These are phyloP conservation scores for Takashimella tepidaria DNA, from an alignment of 1,284 basidiomycete species.

Conservation along the genomic window DNA sequence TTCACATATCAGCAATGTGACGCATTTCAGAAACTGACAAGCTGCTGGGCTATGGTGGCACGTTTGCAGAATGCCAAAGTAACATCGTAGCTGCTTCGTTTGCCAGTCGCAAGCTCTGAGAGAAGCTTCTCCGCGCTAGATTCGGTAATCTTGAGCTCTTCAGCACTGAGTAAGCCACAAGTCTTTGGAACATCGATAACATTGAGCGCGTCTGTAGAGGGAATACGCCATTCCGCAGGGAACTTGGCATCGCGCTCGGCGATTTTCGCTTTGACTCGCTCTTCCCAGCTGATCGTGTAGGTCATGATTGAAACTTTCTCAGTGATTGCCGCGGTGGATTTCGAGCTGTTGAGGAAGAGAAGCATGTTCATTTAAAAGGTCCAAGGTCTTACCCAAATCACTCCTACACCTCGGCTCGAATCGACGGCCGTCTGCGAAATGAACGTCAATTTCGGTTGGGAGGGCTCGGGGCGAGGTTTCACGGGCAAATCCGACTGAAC, in stretches of 20 bases:
- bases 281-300: neutral
- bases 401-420: no score
- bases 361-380: no score
- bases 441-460: neutral
- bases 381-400: no score
- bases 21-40: slow-evolving; percentile 55
- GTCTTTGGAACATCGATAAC: slow-evolving; percentile 57
- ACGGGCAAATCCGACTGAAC: no score
- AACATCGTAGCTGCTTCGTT: slow-evolving; percentile 23
- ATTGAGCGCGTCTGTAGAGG: slow-evolving; percentile 24
- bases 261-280: neutral
- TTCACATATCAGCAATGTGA: neutral
- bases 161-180: slow-evolving; percentile 57
- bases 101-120: slow-evolving; percentile 16
- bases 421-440: no score
- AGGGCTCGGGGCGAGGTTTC: no score
- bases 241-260: slow-evolving; percentile 1
- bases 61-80: slow-evolving; percentile 62
- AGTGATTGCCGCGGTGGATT: no score
- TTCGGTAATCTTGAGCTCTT: slow-evolving; percentile 64
- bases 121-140: slow-evolving; percentile 35
- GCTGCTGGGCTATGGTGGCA: slow-evolving; percentile 72
- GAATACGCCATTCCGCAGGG: neutral
- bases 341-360: no score
- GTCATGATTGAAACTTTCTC: neutral